Evolutionary conservation across 345 rosid species (phyloP).

Genomic region (Populus simonii): DNA sequence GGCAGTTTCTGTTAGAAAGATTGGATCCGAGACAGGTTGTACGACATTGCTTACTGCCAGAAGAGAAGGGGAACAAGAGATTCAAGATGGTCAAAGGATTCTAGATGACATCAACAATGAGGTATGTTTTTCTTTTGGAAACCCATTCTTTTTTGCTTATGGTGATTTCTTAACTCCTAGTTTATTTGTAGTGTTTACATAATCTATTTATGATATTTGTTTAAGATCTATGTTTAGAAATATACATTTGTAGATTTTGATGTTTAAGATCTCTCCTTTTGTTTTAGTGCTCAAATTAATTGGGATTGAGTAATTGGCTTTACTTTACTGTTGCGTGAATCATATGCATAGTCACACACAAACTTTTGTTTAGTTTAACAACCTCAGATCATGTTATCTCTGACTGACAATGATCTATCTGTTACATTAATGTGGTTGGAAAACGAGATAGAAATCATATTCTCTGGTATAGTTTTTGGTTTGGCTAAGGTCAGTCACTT

Average conservation of each 20-base stretch:
- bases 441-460: too few species aligned
- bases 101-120: conserved; percentile 43
- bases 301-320: not conserved
- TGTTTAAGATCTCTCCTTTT: not conserved
- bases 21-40: not conserved
- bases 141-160: not conserved
- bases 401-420: not conserved
- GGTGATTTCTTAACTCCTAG: not conserved
- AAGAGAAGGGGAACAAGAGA: conserved; percentile 55
- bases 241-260: not conserved
- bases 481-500: not conserved
- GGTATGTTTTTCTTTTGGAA: conserved; percentile 34
- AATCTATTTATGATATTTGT: not conserved
- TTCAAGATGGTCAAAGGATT: conserved; percentile 65
- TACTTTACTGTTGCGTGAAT: not conserved
- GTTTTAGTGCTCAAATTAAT: not conserved
- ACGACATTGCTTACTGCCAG: conserved; percentile 66
- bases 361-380: too few species aligned
- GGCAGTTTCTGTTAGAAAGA: conserved; percentile 51
- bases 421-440: too few species aligned
- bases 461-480: not conserved
- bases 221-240: not conserved
- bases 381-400: not conserved
- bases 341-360: not conserved
- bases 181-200: not conserved